Evolutionary conservation across 2,329 filamentous ascomycete species (phyloP), one percentile per base, ranked within the genome.

Genomic region (Paraphaeosphaeria sporulosa): DNA sequence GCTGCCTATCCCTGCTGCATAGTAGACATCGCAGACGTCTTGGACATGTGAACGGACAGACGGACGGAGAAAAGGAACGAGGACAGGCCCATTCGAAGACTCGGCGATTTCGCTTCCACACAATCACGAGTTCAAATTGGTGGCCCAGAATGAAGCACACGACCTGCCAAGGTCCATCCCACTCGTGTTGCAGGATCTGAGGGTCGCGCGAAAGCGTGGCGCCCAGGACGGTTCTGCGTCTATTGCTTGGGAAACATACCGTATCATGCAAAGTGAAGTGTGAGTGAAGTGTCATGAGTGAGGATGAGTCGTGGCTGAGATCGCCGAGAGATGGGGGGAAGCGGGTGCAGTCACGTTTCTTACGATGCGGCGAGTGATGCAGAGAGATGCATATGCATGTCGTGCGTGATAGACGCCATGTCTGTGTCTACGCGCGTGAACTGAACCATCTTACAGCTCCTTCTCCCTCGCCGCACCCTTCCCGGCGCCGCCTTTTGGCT

Each of bases 101-200:
- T 93, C 91, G 82, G 84, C 84, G 89, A 85, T 82, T 80, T 79
- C 82, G 82, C 83, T 78, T 84, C 78, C 72, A 86, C 78, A 86
- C 92, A 89, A 87, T 90, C 89, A 86, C 83, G 91, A 85, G 93
- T 91, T 94, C 92, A 94, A 94, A 88, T 88, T 87, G 90, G 81
- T 82, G 86, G 91, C 91, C 92, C 87, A 94, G 83, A 94, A 75
- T 76, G 85, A 90, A 82, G 85, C 72, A 81, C 89, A 88, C 32
- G 36, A 90, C 89, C 90, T 92, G 89, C 90, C 90, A 92, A 92
- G 89, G 89, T 90, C 58, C 84, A 88, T 92, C 91, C 93, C 90
- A 89, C 87, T 92, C 90, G 91, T 94, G 91, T 94, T 94, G 92
- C 92, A 93, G 88, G 86, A 84, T 91, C 86, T 79, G 85, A 91